A percentile compares a stretch with the other conserved stretches of the same genome.
Evolutionary conservation across 176 grass and related monocot genomes (phyloP).

Genomic region (Aegilops longissima): DNA sequence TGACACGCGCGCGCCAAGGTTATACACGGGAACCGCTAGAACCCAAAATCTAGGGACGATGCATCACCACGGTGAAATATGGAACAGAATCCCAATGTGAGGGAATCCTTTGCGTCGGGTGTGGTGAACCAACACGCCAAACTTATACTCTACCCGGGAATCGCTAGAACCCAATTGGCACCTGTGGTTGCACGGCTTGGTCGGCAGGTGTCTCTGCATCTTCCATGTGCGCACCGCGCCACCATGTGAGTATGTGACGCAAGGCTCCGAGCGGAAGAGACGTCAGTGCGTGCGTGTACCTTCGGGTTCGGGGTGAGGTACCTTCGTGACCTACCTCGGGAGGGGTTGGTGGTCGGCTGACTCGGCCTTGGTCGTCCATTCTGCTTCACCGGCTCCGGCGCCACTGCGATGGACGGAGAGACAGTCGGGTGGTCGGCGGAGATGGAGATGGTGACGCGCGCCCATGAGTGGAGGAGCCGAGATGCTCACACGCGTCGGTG

Average conservation of each 20-base stretch:
- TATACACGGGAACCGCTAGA: neutral
- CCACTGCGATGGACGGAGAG: neutral
- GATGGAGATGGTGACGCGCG: neutral
- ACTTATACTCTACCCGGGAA: too few species aligned
- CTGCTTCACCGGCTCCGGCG: neutral
- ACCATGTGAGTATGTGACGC: conserved; percentile 2
- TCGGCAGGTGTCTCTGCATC: neutral
- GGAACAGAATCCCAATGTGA: neutral
- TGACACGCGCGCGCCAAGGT: neutral
- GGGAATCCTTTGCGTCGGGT: neutral
- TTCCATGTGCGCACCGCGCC: neutral
- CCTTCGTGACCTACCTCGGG: neutral
- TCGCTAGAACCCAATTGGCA: too few species aligned
- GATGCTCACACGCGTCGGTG: neutral
- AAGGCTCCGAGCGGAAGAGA: neutral
- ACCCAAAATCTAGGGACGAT: neutral
- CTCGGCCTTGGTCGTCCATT: neutral
- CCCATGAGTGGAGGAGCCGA: neutral
- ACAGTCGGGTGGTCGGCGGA: neutral
- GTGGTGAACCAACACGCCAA: too few species aligned
- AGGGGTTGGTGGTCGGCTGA: neutral
- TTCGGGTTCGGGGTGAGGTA: neutral
- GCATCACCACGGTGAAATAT: neutral
- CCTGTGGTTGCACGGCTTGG: neutral
- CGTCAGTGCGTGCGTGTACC: neutral